Conservation (phyloP, 2,329 filamentous ascomycete species). For the Graphilbum fragrans region DNA sequence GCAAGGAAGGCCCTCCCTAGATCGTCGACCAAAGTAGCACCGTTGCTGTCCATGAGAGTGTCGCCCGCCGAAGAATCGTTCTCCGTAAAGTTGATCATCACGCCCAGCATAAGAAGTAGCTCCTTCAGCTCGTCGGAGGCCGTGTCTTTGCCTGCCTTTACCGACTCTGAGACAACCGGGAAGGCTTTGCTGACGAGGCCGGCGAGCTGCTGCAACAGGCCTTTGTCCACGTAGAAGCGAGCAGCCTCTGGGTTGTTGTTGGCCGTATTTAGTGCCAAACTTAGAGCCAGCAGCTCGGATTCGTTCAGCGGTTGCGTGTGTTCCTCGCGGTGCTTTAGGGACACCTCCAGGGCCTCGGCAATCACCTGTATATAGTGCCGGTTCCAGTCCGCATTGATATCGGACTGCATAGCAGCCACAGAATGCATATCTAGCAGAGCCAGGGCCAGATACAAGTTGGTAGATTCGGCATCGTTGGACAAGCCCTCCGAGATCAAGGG, state of each 20-base stretch:
- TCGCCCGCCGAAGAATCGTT: conserved; percentile 53
- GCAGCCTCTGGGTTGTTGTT: conserved; percentile 67
- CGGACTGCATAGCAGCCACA: conserved; percentile 31
- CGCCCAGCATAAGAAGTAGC: conserved; percentile 66
- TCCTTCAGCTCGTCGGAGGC: conserved; percentile 47
- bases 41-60: conserved; percentile 24
- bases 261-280: conserved; percentile 72
- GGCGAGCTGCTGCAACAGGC: conserved; percentile 36
- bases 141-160: conserved; percentile 35
- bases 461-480: conserved; percentile 18
- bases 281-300: conserved; percentile 40
- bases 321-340: conserved; percentile 15
- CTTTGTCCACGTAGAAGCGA: conserved; percentile 51
- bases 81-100: conserved; percentile 81
- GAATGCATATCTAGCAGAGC: conserved; percentile 42
- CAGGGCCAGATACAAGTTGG: conserved; percentile 32
- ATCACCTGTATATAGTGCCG: conserved; percentile 37
- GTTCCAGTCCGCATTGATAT: conserved; percentile 31
- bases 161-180: conserved; percentile 27
- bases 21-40: conserved; percentile 25
- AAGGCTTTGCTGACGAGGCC: conserved; percentile 40
- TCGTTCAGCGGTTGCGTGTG: conserved; percentile 19
- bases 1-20: conserved; percentile 57
- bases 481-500: conserved; percentile 12
- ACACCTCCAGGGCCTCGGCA: conserved; percentile 31